These are phyloP conservation scores for Myrmaecium sp. DNA, from an alignment of 2,329 filamentous ascomycete genomes.

Conservation along the genomic window DNA sequence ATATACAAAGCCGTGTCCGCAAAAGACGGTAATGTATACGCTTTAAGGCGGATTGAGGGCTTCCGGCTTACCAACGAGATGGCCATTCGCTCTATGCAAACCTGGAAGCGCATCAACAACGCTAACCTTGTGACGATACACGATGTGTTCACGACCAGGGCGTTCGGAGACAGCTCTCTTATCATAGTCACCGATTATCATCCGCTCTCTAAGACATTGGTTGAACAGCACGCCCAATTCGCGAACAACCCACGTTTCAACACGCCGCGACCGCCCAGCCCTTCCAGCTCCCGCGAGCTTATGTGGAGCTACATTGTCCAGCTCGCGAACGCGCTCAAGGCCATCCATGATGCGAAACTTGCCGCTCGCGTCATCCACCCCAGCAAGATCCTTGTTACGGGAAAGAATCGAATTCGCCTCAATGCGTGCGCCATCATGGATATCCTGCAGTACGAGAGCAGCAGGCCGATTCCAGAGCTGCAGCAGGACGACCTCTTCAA, in stretches of 20 bases:
- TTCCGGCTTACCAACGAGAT: constrained; percentile 80
- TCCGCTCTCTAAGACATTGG: constrained; percentile 74
- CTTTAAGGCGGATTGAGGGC: constrained; percentile 70
- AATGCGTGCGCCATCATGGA: constrained; percentile 82
- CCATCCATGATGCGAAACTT: constrained; percentile 65
- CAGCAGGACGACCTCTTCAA: constrained; percentile 79
- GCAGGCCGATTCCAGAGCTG: constrained; percentile 51
- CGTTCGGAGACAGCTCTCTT: constrained; percentile 86
- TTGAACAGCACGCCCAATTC: constrained; percentile 55
- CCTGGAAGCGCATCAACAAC: constrained; percentile 75
- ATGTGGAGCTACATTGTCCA: constrained; percentile 90
- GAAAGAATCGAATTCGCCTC: constrained; percentile 76
- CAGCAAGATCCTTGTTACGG: constrained; percentile 77
- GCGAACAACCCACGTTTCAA: constrained; percentile 2
- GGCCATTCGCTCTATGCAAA: constrained; percentile 68
- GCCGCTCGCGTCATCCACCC: constrained; percentile 75
- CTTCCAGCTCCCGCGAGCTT: constrained; percentile 36
- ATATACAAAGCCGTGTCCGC: constrained; percentile 85
- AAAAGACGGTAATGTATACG: constrained; percentile 81
- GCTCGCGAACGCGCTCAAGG: constrained; percentile 71
- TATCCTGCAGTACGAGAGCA: constrained; percentile 65
- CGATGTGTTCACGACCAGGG: constrained; percentile 83
- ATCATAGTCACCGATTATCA: constrained; percentile 91
- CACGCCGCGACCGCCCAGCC: constrained; percentile 16
- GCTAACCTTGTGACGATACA: constrained; percentile 72